Evolutionary conservation across 2,329 filamentous ascomycete species (phyloP).

Genomic region (Cladosporium sp.): DNA sequence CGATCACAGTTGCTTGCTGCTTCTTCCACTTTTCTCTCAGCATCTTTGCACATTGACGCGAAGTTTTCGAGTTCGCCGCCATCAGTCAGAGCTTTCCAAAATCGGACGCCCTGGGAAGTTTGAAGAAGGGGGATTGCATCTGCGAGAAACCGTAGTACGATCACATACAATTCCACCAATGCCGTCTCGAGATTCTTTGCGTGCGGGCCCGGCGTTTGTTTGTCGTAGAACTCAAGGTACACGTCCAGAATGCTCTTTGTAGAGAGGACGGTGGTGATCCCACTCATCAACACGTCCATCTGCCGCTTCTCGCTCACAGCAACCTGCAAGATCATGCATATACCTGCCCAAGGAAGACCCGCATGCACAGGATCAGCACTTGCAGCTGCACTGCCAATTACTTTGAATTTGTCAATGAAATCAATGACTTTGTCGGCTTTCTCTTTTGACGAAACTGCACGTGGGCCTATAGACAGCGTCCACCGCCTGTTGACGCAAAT

Average conservation of each 20-base stretch:
- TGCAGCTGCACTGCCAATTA: background rate
- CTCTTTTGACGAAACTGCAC: background rate
- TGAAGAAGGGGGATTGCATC: background rate
- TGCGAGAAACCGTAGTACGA: constrained; percentile 7
- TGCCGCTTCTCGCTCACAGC: background rate
- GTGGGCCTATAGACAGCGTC: background rate
- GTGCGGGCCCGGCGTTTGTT: background rate
- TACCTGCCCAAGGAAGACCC: background rate
- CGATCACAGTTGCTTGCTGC: constrained; percentile 14
- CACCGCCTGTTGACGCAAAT: background rate
- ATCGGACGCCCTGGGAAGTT: background rate
- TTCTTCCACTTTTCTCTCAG: background rate
- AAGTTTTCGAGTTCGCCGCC: background rate
- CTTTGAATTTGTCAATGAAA: background rate
- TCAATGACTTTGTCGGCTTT: background rate
- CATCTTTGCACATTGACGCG: background rate
- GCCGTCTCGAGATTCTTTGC: background rate
- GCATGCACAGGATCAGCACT: background rate
- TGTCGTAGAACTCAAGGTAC: background rate
- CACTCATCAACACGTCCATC: background rate
- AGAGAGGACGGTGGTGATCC: background rate
- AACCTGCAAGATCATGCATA: background rate
- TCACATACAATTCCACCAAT: constrained; percentile 3
- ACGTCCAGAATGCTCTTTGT: background rate
- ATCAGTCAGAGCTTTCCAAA: background rate